Base-by-base conservation (phyloP, 768 basidiomycete species). In the Suillus paluster region DNA sequence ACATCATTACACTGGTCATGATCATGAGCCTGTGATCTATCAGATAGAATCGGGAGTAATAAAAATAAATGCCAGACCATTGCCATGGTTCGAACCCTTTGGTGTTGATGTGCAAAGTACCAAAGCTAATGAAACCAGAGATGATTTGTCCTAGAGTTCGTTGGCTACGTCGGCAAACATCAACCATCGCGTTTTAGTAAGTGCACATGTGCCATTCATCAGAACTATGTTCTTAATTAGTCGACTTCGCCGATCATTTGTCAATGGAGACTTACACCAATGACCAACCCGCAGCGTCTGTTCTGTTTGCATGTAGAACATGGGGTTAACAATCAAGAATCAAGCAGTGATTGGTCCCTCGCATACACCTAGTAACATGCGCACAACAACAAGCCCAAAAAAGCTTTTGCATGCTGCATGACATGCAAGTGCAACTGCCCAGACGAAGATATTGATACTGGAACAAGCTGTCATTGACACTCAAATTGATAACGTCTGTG, bases 391-490 rank as follows among this genome's bases (percentile, higher is more conserved):
- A 3, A 89, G 77, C 1, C 85, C 84, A 0, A 80, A 82, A 63
- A 89, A 90, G 68, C 82, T 85, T 66, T 76, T 86, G 78, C 88
- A 89, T 1, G 86, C 88, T 0, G 87, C 86, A 67, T 90, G 88
- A 4, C 74, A 67, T 59, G 78, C 80, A 1, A 89, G 75, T 2
- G 85, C 82, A 23, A 87, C 64, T 0, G 79, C 81, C 88, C 88
- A 89, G 1, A 84, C 66, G 46, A 81, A 79, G 64, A 89, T 87
- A 68, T 89, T 89, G 49, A 84, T 57, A 64, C 86, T 88, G 59
- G 9, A 25, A 41, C 12, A 11, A 10, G 30, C 42, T 58, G 33
- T 58, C 34, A 45, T 58, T 34, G 58, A 50, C 45, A 41, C 10
- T 12, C 42, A 52, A 17, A 38, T 10, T 42, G 49, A 30, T n/a